These are phyloP conservation scores for Penicillium goetzii DNA, from an alignment of 495 filamentous ascomycete genomes.

Conservation along the genomic window DNA sequence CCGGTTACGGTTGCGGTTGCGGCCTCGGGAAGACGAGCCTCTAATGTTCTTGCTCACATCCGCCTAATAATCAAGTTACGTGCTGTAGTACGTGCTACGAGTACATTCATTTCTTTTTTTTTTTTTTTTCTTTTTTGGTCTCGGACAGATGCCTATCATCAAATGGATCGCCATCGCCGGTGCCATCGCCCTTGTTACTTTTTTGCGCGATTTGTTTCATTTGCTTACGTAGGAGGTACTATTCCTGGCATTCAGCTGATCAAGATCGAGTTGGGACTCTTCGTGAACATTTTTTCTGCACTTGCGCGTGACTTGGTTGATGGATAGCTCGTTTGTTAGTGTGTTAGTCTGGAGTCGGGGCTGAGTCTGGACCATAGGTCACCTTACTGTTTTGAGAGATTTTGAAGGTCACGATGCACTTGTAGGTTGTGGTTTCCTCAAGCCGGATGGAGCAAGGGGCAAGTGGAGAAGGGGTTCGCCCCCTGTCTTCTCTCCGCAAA, in stretches of 20 bases:
- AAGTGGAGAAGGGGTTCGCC: conserved; percentile 25
- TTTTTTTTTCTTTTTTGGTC: background rate
- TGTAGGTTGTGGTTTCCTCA: conserved; percentile 13
- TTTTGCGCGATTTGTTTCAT: conserved; percentile 32
- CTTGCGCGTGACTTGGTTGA: conserved; percentile 28
- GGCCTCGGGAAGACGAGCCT: conserved; percentile 25
- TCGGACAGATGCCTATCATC: conserved; percentile 5
- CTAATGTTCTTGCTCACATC: background rate
- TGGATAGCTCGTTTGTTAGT: background rate
- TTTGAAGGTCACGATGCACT: conserved; percentile 2
- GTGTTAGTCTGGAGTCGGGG: background rate
- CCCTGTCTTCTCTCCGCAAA: conserved; percentile 22
- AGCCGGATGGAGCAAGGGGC: conserved; percentile 24
- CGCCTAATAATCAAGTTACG: background rate
- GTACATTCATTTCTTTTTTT: background rate
- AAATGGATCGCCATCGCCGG: conserved; percentile 11
- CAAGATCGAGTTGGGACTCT: conserved; percentile 9
- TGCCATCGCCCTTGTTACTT: conserved; percentile 10
- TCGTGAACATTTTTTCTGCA: conserved; percentile 15
- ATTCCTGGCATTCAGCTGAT: conserved; percentile 25
- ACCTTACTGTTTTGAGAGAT: background rate
- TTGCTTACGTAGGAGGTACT: conserved; percentile 27
- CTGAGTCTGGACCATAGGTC: conserved; percentile 3
- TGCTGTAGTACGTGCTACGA: background rate
- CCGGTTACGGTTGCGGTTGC: conserved; percentile 20